A percentile compares a stretch with the other conserved stretches of the same genome.
Conservation (phyloP, 345 rosid species). For the Sonneratia caseolaris region DNA sequence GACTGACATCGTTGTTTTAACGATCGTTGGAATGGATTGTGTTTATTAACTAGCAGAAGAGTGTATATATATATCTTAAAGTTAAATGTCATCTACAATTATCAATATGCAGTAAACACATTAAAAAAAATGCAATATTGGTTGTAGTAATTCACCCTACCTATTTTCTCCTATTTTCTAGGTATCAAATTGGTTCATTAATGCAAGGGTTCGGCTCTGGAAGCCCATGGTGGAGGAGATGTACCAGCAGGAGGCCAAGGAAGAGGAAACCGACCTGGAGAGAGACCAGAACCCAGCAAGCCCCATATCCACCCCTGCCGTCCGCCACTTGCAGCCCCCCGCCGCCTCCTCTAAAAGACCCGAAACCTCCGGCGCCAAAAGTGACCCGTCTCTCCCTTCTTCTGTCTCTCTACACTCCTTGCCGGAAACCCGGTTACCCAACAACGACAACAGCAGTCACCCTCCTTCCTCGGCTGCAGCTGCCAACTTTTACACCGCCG, state of each 20-base stretch:
- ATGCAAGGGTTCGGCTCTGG: constrained; percentile 98
- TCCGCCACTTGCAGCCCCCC: constrained; percentile 16
- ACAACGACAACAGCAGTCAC: not conserved
- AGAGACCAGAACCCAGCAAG: constrained; percentile 16
- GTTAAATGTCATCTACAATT: not conserved
- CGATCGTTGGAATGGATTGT: too few species aligned
- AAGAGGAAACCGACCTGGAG: constrained; percentile 21
- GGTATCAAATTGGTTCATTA: constrained; percentile 99
- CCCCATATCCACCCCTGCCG: constrained; percentile 47
- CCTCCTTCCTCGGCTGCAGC: constrained; percentile 11
- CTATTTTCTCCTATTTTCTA: constrained; percentile 15
- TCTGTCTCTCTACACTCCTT: constrained; percentile 41
- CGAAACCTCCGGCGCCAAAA: constrained; percentile 35
- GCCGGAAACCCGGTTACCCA: constrained; percentile 37
- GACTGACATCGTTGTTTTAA: too few species aligned
- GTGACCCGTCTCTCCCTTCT: constrained; percentile 50
- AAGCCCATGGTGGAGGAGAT: constrained; percentile 99
- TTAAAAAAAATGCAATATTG: too few species aligned
- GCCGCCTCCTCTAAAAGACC: not conserved
- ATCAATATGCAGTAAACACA: too few species aligned
- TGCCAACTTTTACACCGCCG: not conserved
- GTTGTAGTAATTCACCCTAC: not conserved
- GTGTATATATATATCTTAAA: too few species aligned
- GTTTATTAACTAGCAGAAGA: too few species aligned
- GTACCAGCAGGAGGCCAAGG: constrained; percentile 87